These are phyloP conservation scores for Phaeotremella skinneri DNA, from an alignment of 768 basidiomycete species.

Conservation along the genomic window DNA sequence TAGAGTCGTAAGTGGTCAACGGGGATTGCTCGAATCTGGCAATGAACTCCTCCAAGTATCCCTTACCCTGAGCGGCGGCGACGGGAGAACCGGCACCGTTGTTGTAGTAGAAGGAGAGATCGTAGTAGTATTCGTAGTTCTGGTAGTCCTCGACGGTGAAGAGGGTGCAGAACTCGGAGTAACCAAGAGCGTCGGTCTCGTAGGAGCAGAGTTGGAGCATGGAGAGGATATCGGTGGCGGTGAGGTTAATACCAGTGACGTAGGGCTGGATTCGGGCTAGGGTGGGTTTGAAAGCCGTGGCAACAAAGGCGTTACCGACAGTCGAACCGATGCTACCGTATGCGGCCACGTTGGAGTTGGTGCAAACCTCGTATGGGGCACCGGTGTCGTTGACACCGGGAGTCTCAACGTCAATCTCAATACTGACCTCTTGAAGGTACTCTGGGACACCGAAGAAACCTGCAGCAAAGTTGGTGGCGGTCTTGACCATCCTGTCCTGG, in stretches of 20 bases:
- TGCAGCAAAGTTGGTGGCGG: conserved; percentile 59
- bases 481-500: conserved; percentile 59
- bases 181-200: conserved; percentile 49
- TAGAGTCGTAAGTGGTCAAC: conserved; percentile 33
- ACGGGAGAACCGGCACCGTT: conserved; percentile 47
- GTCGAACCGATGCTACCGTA: conserved; percentile 35
- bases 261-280: conserved; percentile 30
- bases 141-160: conserved; percentile 51
- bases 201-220: conserved; percentile 52
- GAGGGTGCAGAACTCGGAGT: conserved; percentile 50
- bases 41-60: conserved; percentile 50
- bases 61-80: conserved; percentile 48
- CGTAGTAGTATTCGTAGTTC: conserved; percentile 43
- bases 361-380: conserved; percentile 44
- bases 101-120: conserved; percentile 43
- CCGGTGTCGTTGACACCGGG: conserved; percentile 47
- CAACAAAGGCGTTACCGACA: conserved; percentile 26
- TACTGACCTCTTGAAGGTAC: conserved; percentile 50
- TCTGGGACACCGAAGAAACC: conserved; percentile 60
- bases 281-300: conserved; percentile 34
- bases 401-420: conserved; percentile 49
- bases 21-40: conserved; percentile 44
- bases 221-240: conserved; percentile 36
- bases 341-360: conserved; percentile 33
- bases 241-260: conserved; percentile 35